Percentiles rank a stretch among this genome's conserved stretches.
phyloP scores from a whole-genome alignment of 2,329 filamentous ascomycete species.

The Paraphaeosphaeria minitans region DNA sequence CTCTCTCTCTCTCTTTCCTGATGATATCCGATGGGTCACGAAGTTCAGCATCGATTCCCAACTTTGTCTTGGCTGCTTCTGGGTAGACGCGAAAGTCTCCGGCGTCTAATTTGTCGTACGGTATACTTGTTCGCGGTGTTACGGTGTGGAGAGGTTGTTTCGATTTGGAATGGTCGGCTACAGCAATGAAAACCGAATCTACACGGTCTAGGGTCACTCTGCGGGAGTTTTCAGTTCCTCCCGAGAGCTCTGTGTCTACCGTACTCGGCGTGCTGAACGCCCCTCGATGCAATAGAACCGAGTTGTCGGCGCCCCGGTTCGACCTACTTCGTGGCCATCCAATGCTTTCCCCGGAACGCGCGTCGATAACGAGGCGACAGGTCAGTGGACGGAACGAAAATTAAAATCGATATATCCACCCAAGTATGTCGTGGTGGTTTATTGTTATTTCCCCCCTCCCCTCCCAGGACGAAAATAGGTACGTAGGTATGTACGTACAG shows the following conservation, averaged over 20 bases:
- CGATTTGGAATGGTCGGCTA: background rate
- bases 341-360: too few relatives aligned
- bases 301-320: background rate
- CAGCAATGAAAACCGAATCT: background rate
- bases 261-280: background rate
- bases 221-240: background rate
- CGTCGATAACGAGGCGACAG: background rate
- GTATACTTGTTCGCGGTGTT: background rate
- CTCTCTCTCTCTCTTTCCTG: background rate
- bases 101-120: background rate
- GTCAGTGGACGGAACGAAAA: slow-evolving; percentile 1
- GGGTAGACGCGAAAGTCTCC: background rate
- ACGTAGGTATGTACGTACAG: too few relatives aligned
- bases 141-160: background rate
- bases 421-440: slow-evolving; percentile 2
- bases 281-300: too few relatives aligned
- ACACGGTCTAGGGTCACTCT: background rate
- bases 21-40: background rate
- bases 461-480: slow-evolving; percentile 5
- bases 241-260: background rate
- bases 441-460: too few relatives aligned
- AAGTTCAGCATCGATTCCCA: background rate
- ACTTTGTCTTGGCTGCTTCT: background rate
- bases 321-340: background rate
- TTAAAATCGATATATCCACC: background rate